A percentile compares a stretch with the other conserved stretches of the same genome.
phyloP scores from a whole-genome alignment of 257 asterid species.

The Linaria vulgaris region DNA sequence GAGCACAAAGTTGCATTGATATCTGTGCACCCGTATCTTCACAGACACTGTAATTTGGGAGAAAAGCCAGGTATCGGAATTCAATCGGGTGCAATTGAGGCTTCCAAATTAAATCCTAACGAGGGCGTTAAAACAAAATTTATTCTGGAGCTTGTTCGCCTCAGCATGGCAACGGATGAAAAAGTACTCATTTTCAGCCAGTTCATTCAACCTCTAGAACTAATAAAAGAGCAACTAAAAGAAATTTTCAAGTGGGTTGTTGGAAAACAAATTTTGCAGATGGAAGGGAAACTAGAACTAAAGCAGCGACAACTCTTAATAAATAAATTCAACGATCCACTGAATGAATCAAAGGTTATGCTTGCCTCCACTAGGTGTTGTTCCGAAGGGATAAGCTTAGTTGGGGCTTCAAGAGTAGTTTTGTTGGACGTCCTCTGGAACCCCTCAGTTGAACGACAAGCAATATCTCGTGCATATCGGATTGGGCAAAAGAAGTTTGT shows the following conservation, averaged over 20 bases:
- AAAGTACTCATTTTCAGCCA: slow-evolving; percentile 33
- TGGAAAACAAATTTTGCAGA: slow-evolving; percentile 7
- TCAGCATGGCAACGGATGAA: slow-evolving; percentile 21
- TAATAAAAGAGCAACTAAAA: not conserved
- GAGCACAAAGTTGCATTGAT: slow-evolving; percentile 29
- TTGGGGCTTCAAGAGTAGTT: slow-evolving; percentile 22
- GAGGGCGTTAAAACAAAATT: slow-evolving; percentile 34
- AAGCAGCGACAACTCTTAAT: not conserved
- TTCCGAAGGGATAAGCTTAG: slow-evolving; percentile 23
- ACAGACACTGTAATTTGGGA: not conserved
- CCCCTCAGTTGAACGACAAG: slow-evolving; percentile 23
- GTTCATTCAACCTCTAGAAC: slow-evolving; percentile 15
- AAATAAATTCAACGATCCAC: slow-evolving; percentile 7
- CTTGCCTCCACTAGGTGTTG: slow-evolving; percentile 26
- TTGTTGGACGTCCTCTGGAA: slow-evolving; percentile 28
- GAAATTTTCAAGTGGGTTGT: slow-evolving; percentile 4
- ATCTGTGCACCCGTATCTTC: slow-evolving; percentile 29
- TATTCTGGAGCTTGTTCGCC: slow-evolving; percentile 26
- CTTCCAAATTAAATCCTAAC: slow-evolving; percentile 14
- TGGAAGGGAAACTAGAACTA: slow-evolving; percentile 13
- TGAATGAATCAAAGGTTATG: slow-evolving; percentile 9
- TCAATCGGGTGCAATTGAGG: slow-evolving; percentile 3
- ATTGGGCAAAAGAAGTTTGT: slow-evolving; percentile 18
- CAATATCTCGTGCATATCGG: slow-evolving; percentile 23
- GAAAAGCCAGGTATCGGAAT: not conserved